Evolutionary conservation across 495 filamentous ascomycete genomes (phyloP).

Genomic region (Platismatia glauca): DNA sequence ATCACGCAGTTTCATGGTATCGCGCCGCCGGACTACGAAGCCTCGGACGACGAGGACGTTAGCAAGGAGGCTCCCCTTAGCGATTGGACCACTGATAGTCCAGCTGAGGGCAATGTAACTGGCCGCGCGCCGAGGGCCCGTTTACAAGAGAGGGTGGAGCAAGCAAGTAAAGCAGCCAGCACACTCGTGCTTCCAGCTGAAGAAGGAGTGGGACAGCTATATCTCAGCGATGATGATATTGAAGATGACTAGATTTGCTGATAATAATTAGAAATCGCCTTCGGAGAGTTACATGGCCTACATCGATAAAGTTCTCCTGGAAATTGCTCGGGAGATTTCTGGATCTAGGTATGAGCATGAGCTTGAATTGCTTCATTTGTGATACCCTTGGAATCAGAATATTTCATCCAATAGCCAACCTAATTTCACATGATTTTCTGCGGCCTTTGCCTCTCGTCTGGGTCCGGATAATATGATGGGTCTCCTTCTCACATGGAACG

Average conservation of each 20-base stretch:
- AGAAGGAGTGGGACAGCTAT: conserved; percentile 51
- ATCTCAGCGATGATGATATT: conserved; percentile 93
- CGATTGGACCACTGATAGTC: conserved; percentile 13
- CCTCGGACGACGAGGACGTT: conserved; percentile 46
- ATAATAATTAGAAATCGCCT: neutral
- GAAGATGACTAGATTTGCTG: conserved; percentile 53
- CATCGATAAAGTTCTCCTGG: neutral
- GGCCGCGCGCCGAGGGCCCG: conserved; percentile 17
- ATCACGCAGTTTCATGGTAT: conserved; percentile 60
- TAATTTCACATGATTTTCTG: neutral
- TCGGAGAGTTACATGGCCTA: neutral
- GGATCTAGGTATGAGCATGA: neutral
- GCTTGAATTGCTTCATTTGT: neutral
- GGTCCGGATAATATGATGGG: neutral
- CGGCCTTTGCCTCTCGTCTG: neutral
- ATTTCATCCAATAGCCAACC: neutral
- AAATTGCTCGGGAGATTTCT: neutral
- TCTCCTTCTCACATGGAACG: neutral
- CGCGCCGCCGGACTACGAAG: conserved; percentile 25
- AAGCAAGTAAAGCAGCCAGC: conserved; percentile 18
- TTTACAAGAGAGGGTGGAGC: conserved; percentile 10
- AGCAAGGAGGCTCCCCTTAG: conserved; percentile 31
- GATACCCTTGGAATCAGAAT: neutral
- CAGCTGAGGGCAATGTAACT: conserved; percentile 23
- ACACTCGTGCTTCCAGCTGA: conserved; percentile 27